phyloP scores from a whole-genome alignment of 2,329 filamentous ascomycete genomes.

The Gaeumannomyces sp. region DNA sequence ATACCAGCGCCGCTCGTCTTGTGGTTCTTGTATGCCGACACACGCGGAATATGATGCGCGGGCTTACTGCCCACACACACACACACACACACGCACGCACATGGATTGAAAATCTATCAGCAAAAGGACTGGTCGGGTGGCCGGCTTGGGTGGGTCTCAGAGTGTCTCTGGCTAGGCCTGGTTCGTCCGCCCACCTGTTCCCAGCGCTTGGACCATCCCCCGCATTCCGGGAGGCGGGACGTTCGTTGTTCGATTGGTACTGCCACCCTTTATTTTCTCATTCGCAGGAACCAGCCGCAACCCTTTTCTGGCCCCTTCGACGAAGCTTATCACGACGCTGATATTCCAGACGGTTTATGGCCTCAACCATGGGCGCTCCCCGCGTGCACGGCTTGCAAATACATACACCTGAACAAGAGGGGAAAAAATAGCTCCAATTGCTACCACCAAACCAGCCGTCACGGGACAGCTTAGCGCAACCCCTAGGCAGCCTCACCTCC shows the following conservation, averaged over 20 bases:
- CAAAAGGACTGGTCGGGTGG: neutral
- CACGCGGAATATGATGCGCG: neutral
- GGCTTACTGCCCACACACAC: too few relatives aligned
- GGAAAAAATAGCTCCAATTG: too few relatives aligned
- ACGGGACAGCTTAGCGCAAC: neutral
- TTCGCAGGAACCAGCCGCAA: neutral
- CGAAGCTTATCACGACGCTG: constrained; percentile 1
- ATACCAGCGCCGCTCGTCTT: neutral
- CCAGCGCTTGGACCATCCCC: neutral
- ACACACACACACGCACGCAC: too few relatives aligned
- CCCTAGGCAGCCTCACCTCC: neutral
- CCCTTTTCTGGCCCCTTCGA: neutral
- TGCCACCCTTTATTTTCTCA: neutral
- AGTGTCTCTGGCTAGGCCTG: neutral
- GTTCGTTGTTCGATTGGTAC: neutral
- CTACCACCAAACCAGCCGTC: too few relatives aligned
- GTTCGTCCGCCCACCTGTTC: neutral
- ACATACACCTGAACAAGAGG: too few relatives aligned
- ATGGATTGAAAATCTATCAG: too few relatives aligned
- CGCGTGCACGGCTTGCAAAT: too few relatives aligned
- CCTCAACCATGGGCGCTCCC: too few relatives aligned
- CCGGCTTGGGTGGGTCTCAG: neutral
- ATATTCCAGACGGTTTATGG: too few relatives aligned
- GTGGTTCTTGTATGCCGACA: neutral
- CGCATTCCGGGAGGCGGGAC: neutral